phyloP scores from a whole-genome alignment of 352 stramenopile species.

The Phytophthora macrochlamydospora region DNA sequence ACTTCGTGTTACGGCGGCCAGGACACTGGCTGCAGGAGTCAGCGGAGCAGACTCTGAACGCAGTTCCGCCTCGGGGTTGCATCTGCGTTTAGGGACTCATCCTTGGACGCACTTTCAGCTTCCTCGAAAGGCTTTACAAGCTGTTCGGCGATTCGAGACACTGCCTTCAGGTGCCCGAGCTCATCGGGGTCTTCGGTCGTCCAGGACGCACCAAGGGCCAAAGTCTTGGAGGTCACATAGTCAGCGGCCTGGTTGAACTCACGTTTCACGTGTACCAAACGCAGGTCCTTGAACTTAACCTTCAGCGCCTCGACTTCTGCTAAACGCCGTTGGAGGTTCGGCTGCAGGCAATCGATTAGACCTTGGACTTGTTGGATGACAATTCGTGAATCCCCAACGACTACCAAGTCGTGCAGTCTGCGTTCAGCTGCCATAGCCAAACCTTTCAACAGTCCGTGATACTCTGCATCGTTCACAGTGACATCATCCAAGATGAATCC shows the following conservation, averaged over 20 bases:
- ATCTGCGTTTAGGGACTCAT: too few relatives aligned
- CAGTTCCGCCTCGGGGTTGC: too few relatives aligned
- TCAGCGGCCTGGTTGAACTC: neutral
- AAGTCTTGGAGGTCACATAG: neutral
- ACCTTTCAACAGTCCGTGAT: neutral
- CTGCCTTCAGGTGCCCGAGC: neutral
- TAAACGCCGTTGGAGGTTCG: neutral
- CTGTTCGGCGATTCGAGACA: neutral
- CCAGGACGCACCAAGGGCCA: neutral
- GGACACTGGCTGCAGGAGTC: neutral
- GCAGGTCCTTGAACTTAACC: neutral
- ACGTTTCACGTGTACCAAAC: neutral
- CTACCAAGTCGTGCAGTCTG: neutral
- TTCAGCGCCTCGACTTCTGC: neutral
- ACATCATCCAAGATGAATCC: neutral
- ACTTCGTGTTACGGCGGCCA: neutral
- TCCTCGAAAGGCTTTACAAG: neutral
- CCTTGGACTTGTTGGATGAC: neutral
- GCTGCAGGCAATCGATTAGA: neutral
- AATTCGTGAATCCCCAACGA: neutral
- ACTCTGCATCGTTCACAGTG: neutral
- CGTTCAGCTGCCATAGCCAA: neutral
- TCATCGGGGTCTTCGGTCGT: neutral
- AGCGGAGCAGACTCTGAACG: neutral
- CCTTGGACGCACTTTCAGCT: too few relatives aligned